A percentile compares a stretch with the other conserved stretches of the same genome.
phyloP scores from a whole-genome alignment of 202 grass and related monocot species.

The Panicum virgatum region DNA sequence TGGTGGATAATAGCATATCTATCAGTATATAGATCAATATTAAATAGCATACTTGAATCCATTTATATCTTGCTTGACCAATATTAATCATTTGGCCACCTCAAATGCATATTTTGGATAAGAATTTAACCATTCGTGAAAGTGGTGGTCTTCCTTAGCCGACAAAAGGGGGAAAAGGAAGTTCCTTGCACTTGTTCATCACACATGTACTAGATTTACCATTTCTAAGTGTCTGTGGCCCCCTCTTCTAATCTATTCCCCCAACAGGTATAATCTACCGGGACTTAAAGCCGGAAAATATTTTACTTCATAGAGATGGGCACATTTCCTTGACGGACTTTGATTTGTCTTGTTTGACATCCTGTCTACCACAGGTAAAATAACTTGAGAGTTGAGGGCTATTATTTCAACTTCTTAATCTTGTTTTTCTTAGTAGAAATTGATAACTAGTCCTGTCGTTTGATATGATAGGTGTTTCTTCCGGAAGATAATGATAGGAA shows the following conservation, averaged over 20 bases:
- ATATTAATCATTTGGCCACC: not conserved
- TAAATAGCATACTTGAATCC: not conserved
- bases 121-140: not conserved
- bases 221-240: not conserved
- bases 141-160: not conserved
- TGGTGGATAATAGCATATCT: not conserved
- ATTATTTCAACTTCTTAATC: constrained; percentile 2
- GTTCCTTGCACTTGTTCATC: not conserved
- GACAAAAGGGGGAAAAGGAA: too few relatives aligned
- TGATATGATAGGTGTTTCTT: constrained; percentile 76
- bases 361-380: constrained; percentile 76
- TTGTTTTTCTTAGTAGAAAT: constrained; percentile 17
- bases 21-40: too few relatives aligned
- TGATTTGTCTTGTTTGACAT: constrained; percentile 87
- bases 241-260: not conserved
- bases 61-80: not conserved
- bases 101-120: not conserved
- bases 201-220: constrained; percentile 18
- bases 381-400: not conserved
- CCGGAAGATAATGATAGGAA: constrained; percentile 55
- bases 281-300: constrained; percentile 95
- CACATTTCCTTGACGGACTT: constrained; percentile 90
- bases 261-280: constrained; percentile 86
- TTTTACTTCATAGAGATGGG: constrained; percentile 77
- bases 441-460: not conserved